These are phyloP conservation scores for Spathaspora boniae DNA, from an alignment of 805 yeast species.

Conservation along the genomic window DNA sequence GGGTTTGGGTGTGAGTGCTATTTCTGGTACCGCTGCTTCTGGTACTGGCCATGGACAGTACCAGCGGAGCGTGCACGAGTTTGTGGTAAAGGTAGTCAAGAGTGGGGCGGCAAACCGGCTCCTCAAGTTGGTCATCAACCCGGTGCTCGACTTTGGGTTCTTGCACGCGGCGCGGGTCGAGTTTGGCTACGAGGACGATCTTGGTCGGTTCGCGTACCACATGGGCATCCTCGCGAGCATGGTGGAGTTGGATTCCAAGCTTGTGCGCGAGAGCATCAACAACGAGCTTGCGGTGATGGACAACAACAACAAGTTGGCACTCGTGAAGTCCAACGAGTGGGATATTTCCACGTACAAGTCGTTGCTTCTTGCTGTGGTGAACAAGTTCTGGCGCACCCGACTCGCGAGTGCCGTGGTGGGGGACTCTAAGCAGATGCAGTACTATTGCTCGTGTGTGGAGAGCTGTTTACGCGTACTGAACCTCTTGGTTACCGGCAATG, in stretches of 20 bases:
- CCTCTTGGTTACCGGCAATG: slow-evolving; percentile 54
- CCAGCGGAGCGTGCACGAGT: slow-evolving; percentile 13
- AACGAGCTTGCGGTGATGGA: slow-evolving; percentile 55
- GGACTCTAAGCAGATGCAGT: slow-evolving; percentile 13
- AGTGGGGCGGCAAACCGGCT: slow-evolving; percentile 60
- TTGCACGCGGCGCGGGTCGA: slow-evolving; percentile 22
- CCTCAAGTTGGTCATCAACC: slow-evolving; percentile 55
- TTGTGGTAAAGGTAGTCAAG: slow-evolving; percentile 14
- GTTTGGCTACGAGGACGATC: slow-evolving; percentile 52
- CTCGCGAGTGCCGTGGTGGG: slow-evolving; percentile 17
- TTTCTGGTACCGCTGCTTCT: too few relatives aligned
- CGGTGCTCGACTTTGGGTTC: slow-evolving; percentile 43
- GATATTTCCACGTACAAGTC: slow-evolving; percentile 60
- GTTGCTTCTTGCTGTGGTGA: slow-evolving; percentile 43
- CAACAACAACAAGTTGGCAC: slow-evolving; percentile 38
- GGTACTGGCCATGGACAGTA: too few relatives aligned
- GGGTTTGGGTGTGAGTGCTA: slow-evolving; percentile 30
- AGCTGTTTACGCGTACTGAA: slow-evolving; percentile 41
- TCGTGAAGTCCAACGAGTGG: slow-evolving; percentile 43
- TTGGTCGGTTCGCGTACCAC: slow-evolving; percentile 60
- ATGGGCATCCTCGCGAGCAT: slow-evolving; percentile 51
- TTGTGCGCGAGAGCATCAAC: slow-evolving; percentile 46
- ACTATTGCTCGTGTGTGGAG: slow-evolving; percentile 27
- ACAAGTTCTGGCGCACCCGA: slow-evolving; percentile 41
- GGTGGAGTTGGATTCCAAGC: slow-evolving; percentile 42